Conservation (phyloP, 2,329 filamentous ascomycete genomes). For the Monilinia polystroma region DNA sequence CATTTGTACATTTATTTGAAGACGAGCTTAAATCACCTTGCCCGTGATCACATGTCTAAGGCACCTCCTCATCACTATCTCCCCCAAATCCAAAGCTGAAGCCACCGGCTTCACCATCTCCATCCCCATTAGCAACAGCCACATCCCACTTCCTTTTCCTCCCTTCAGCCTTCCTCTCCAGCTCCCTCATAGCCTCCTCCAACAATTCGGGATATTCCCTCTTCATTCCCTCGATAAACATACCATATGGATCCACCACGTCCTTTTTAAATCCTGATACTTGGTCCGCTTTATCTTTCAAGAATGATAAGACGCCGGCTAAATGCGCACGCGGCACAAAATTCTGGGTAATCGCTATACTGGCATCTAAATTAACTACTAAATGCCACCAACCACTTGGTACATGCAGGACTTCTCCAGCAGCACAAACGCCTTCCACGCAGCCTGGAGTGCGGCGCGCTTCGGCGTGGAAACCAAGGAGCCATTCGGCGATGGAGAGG, state of each 20-base stretch:
- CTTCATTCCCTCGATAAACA: conserved; percentile 70
- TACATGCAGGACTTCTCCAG: conserved; percentile 87
- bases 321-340: conserved; percentile 78
- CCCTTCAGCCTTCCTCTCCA: conserved; percentile 60
- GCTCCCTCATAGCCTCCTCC: conserved; percentile 60
- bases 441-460: conserved; percentile 75
- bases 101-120: conserved; percentile 44
- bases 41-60: conserved; percentile 27
- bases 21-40: not conserved
- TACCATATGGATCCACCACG: conserved; percentile 67
- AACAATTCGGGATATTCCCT: conserved; percentile 65
- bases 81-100: conserved; percentile 67
- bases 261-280: conserved; percentile 80
- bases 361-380: conserved; percentile 82
- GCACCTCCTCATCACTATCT: conserved; percentile 51
- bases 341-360: conserved; percentile 91
- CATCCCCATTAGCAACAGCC: conserved; percentile 56
- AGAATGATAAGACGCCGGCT: conserved; percentile 72
- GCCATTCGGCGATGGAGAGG: conserved; percentile 94
- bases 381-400: conserved; percentile 97
- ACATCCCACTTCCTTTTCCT: conserved; percentile 88
- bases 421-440: conserved; percentile 77
- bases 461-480: conserved; percentile 83
- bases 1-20: not conserved
- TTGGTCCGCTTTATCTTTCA: conserved; percentile 79